Evolutionary conservation across 2,329 filamentous ascomycete genomes (phyloP).

Genomic region (Neoascochyta sp.): DNA sequence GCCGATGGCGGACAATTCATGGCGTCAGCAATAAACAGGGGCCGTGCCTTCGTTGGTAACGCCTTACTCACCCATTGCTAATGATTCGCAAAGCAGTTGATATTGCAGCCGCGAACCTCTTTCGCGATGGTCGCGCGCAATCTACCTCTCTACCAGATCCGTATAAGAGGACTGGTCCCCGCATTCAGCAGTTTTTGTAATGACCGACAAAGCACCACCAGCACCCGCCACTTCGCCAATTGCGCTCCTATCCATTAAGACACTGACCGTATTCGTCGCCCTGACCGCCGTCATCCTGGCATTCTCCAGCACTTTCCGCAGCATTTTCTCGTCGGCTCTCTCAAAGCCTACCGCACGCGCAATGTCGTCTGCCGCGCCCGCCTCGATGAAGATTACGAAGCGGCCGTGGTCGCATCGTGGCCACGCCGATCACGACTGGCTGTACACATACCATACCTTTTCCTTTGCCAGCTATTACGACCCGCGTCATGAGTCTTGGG

Average conservation of each 20-base stretch:
- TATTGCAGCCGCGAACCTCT: not conserved
- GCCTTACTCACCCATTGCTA: slow-evolving; percentile 38
- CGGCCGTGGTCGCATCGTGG: slow-evolving; percentile 70
- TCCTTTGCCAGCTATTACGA: slow-evolving; percentile 72
- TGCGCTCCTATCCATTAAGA: slow-evolving; percentile 20
- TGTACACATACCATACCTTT: slow-evolving; percentile 84
- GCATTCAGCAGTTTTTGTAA: too few relatives aligned
- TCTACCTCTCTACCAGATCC: not conserved
- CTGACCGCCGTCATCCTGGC: slow-evolving; percentile 47
- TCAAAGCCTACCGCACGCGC: slow-evolving; percentile 31
- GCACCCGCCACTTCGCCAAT: slow-evolving; percentile 14
- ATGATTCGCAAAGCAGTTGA: too few relatives aligned
- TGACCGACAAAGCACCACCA: slow-evolving; percentile 26
- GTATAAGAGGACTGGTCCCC: too few relatives aligned
- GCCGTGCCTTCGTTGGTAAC: too few relatives aligned
- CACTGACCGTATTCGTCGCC: slow-evolving; percentile 27
- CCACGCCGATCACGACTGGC: slow-evolving; percentile 79
- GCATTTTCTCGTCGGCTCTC: slow-evolving; percentile 33
- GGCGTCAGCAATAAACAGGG: too few relatives aligned
- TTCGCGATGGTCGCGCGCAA: too few relatives aligned
- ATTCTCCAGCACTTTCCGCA: slow-evolving; percentile 41
- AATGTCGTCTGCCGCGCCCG: slow-evolving; percentile 38
- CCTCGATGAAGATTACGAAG: slow-evolving; percentile 62
- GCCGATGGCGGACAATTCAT: too few relatives aligned
- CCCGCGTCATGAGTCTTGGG: slow-evolving; percentile 65